Percentiles rank a stretch among this genome's conserved stretches.
phyloP scores from a whole-genome alignment of 2,329 filamentous ascomycete species.

The Epichloe sp. region DNA sequence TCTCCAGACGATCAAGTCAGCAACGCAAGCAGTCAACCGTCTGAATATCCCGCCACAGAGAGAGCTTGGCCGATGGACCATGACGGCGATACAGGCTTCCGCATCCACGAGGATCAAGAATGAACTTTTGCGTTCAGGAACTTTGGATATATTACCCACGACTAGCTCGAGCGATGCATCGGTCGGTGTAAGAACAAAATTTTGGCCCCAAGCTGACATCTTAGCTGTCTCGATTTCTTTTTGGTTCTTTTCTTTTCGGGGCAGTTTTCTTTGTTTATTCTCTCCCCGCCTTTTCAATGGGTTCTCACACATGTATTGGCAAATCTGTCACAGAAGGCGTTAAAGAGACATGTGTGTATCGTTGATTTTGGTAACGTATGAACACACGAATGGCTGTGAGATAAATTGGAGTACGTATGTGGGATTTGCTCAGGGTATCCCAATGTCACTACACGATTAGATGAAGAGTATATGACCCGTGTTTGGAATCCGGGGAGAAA shows the following conservation, averaged over 20 bases:
- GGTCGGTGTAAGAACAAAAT: too few relatives aligned
- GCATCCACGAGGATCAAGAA: constrained; percentile 28
- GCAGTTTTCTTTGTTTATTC: too few relatives aligned
- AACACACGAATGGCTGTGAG: not conserved
- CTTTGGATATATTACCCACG: not conserved
- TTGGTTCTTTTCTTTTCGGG: too few relatives aligned
- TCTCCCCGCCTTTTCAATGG: too few relatives aligned
- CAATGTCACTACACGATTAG: too few relatives aligned
- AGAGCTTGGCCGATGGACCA: constrained; percentile 22
- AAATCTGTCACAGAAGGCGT: not conserved
- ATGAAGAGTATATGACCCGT: too few relatives aligned
- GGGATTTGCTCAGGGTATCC: too few relatives aligned
- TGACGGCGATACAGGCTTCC: constrained; percentile 18
- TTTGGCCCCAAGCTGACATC: too few relatives aligned
- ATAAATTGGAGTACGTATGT: too few relatives aligned
- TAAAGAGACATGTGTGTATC: not conserved
- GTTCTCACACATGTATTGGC: too few relatives aligned
- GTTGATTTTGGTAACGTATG: not conserved
- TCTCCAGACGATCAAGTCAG: constrained; percentile 16
- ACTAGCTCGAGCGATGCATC: too few relatives aligned
- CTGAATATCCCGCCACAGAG: constrained; percentile 42
- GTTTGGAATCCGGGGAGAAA: not conserved
- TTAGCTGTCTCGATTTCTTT: too few relatives aligned
- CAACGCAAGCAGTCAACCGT: constrained; percentile 37
- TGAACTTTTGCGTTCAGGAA: not conserved